These are phyloP conservation scores for Fusarium succisae DNA, from an alignment of 2,329 filamentous ascomycete species.

Conservation along the genomic window DNA sequence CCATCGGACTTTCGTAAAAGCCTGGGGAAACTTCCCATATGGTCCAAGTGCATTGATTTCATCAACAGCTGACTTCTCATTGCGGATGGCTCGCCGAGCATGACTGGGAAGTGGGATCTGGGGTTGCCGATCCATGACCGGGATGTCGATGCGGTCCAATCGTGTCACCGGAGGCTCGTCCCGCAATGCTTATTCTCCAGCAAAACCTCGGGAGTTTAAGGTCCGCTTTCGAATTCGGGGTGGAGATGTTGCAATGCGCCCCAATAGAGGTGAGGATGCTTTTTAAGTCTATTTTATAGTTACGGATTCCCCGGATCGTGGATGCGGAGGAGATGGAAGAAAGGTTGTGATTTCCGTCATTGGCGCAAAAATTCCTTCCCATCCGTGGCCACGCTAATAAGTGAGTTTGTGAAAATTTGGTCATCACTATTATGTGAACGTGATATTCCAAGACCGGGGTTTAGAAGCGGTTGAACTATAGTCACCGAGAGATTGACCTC, in stretches of 20 bases:
- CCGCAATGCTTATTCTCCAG: background rate
- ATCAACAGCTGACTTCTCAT: background rate
- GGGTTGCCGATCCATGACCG: background rate
- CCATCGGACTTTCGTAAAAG: background rate
- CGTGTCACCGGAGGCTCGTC: background rate
- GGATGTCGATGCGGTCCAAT: slow-evolving; percentile 25
- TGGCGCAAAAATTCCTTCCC: background rate
- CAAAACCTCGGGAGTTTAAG: background rate
- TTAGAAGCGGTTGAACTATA: background rate
- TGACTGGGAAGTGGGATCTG: background rate
- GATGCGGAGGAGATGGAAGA: background rate
- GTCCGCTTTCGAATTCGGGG: background rate
- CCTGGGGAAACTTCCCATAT: background rate
- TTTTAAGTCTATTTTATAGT: background rate
- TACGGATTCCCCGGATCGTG: background rate
- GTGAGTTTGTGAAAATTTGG: background rate
- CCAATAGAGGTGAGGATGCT: slow-evolving; percentile 5
- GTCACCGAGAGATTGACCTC: background rate
- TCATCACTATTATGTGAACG: no score
- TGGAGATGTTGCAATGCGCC: slow-evolving; percentile 4
- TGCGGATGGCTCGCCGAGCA: background rate
- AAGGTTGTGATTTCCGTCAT: accelerated
- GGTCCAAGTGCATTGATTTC: background rate
- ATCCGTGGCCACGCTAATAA: no score
- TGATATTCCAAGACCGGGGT: background rate